Evolutionary conservation across 1,284 basidiomycete species (phyloP).

Genomic region (Fomitopsis betulina): DNA sequence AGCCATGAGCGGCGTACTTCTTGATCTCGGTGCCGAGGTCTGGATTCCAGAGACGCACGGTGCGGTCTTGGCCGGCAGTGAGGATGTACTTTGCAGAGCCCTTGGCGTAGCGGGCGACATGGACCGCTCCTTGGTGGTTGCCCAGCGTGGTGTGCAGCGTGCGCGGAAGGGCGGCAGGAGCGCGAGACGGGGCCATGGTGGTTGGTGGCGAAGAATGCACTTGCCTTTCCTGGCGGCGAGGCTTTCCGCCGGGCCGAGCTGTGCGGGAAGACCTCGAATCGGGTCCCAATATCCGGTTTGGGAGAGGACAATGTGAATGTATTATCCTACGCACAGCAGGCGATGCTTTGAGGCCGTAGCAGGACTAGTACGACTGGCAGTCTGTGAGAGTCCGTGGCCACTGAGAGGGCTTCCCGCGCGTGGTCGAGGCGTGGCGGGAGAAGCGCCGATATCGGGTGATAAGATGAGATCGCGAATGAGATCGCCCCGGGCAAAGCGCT

Average conservation of each 20-base stretch:
- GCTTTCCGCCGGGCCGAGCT: no score
- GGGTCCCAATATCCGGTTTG: no score
- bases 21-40: constrained; percentile 84
- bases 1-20: constrained; percentile 85
- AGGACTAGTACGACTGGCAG: no score
- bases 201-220: neutral
- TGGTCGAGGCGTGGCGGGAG: neutral
- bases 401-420: neutral
- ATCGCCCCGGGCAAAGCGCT: neutral
- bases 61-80: constrained; percentile 88
- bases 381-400: no score
- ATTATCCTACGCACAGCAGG: no score
- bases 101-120: constrained; percentile 83
- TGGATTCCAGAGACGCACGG: constrained; percentile 91
- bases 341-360: no score
- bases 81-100: constrained; percentile 85
- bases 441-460: neutral
- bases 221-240: neutral
- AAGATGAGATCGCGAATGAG: neutral
- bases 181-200: constrained; percentile 62
- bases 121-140: constrained; percentile 76
- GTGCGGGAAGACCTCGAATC: no score
- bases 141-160: constrained; percentile 54
- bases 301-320: no score
- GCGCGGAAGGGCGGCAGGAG: constrained; percentile 53